Conservation (phyloP, 2,329 filamentous ascomycete species). For the Verticillium zaregamsianum region DNA sequence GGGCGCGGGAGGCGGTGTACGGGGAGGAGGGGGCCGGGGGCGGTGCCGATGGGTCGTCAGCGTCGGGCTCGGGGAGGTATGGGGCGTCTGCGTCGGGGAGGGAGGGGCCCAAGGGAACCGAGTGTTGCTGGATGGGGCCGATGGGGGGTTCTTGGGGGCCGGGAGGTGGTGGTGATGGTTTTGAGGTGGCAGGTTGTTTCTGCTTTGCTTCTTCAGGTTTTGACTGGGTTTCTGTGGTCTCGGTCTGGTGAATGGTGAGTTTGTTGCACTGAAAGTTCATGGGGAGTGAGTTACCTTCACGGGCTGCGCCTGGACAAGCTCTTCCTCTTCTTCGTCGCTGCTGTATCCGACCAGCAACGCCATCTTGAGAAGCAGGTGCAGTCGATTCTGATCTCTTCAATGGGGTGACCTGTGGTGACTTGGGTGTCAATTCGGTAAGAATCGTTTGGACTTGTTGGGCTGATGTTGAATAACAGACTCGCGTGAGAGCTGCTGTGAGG, state of each 20-base stretch:
- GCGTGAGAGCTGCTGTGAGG: background rate
- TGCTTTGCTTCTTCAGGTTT: constrained; percentile 2
- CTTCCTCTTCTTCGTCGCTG: constrained; percentile 45
- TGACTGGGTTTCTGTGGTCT: background rate
- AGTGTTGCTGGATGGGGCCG: constrained; percentile 24
- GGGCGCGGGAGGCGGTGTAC: constrained; percentile 60
- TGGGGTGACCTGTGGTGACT: background rate
- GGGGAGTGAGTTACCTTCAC: background rate
- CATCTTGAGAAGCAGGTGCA: constrained; percentile 20
- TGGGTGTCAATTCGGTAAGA: background rate
- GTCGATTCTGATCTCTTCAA: background rate
- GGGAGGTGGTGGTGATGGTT: background rate
- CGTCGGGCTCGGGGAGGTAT: constrained; percentile 1
- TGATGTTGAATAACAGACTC: background rate
- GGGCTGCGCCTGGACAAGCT: constrained; percentile 3
- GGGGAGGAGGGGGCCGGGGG: constrained; percentile 51
- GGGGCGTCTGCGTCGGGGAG: constrained; percentile 26
- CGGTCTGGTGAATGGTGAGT: background rate
- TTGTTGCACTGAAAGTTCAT: background rate
- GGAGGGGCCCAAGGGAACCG: constrained; percentile 32
- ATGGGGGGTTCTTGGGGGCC: constrained; percentile 10
- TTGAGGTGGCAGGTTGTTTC: background rate
- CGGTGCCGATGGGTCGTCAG: background rate
- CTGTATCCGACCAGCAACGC: constrained; percentile 45
- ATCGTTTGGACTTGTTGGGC: background rate